A percentile compares a stretch with the other conserved stretches of the same genome.
Conservation (phyloP, 306 rosid species). For the Aeschynomene evenia region DNA sequence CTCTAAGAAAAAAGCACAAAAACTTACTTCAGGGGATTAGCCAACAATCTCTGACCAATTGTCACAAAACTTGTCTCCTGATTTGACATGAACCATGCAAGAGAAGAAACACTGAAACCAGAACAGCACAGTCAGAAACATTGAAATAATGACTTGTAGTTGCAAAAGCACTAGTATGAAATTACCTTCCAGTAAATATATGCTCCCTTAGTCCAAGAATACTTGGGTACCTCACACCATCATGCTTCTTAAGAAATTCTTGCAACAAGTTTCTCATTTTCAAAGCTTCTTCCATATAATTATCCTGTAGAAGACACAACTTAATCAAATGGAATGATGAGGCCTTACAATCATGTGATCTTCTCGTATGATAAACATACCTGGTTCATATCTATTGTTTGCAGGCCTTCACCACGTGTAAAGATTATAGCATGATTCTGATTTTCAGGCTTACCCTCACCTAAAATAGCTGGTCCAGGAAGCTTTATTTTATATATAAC, state of each 20-base stretch:
- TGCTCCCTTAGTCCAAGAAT: slow-evolving; percentile 98
- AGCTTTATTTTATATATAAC: slow-evolving; percentile 90
- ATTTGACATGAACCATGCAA: slow-evolving; percentile 99
- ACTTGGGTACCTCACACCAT: slow-evolving; percentile 85
- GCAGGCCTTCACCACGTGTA: slow-evolving; percentile 98
- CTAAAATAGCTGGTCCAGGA: slow-evolving; percentile 95
- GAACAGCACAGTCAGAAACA: slow-evolving; percentile 33
- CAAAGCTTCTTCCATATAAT: slow-evolving; percentile 98
- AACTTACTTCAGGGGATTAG: slow-evolving; percentile 90
- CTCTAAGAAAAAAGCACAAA: slow-evolving; percentile 6
- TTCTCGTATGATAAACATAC: slow-evolving; percentile 37
- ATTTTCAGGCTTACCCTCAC: slow-evolving; percentile 99
- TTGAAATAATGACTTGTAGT: slow-evolving; percentile 2
- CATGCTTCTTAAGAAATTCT: slow-evolving; percentile 90
- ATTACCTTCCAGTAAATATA: slow-evolving; percentile 94
- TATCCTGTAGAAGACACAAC: slow-evolving; percentile 56
- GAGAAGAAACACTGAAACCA: slow-evolving; percentile 94
- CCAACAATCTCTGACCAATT: slow-evolving; percentile 97
- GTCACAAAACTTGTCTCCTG: slow-evolving; percentile 99
- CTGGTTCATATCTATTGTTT: slow-evolving; percentile 98
- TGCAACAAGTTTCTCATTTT: slow-evolving; percentile 95
- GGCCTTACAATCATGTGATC: neutral
- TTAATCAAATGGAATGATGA: slow-evolving; percentile 23
- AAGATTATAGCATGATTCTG: slow-evolving; percentile 97
- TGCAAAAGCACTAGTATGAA: neutral